Evolutionary conservation across 805 yeast genomes (phyloP), one percentile per base, ranked within the genome.

Genomic region (Teunomyces cretensis): DNA sequence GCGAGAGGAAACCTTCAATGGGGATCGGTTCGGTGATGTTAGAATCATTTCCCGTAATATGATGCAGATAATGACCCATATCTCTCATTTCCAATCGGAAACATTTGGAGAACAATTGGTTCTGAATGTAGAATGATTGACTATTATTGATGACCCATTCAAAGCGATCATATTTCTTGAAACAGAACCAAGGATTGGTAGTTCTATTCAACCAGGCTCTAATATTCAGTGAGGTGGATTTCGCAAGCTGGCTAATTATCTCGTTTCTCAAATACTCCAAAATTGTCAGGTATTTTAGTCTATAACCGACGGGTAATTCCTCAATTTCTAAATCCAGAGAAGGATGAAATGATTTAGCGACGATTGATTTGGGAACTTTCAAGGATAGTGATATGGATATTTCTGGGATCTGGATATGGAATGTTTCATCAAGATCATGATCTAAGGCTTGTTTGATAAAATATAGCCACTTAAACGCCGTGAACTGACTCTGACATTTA

Each of bases 1-100:
- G 73, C 2, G 79, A 67, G 15, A 91, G 61, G 58, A 86, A 90
- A 0, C 98, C 98, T 65, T 92, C 98, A 8, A 89, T 62, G 0
- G 96, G 83, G 0, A 66, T 42, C 0, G 97, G 97, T 57, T 86
- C 96, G 9, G 30, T 30, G 12, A 24, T 2, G 9, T 6, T 16
- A 1, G 42, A 54, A 27, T 52, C 26, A 42, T 43, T 41, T 3
- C 13, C 16, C 1, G 13, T 12, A n/a, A 19, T 30, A 1, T 70
- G 56, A 2, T 67, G 57, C 3, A 78, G 68, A 45, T 72, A 70
- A 43, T 74, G 75, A 12, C 58, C 52, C 19, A 74, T 57, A 14
- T 67, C 72, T 33, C 95, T 68, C 15, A 86, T 60, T 57, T 90
- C 92, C n/a, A 90, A 8, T 78, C 71, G 46, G 59, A 62, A 48